phyloP scores from a whole-genome alignment of 371 early-diverging fungal species.

The Mortierella sp. region DNA sequence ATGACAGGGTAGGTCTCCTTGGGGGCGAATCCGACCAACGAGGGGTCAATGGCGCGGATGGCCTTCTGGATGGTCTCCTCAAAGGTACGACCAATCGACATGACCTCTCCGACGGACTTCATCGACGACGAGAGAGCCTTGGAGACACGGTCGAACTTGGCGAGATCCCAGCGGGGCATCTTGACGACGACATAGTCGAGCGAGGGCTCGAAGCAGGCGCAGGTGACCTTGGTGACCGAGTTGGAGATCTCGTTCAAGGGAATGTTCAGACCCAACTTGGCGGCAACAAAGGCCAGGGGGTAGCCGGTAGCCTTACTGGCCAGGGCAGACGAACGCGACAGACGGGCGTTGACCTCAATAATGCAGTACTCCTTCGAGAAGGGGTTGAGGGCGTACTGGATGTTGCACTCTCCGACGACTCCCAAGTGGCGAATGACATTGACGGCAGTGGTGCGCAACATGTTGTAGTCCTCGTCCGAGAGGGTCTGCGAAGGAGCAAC shows the following conservation, averaged over 20 bases:
- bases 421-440: conserved; percentile 95
- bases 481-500: conserved; percentile 96
- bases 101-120: conserved; percentile 98
- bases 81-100: conserved; percentile 96
- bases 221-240: conserved; percentile 91
- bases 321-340: conserved; percentile 87
- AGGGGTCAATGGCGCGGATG: conserved; percentile 80
- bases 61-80: conserved; percentile 96
- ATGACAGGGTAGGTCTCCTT: conserved; percentile 71
- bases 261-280: conserved; percentile 91
- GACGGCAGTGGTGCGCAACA: conserved; percentile 95
- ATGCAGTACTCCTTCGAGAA: conserved; percentile 89
- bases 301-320: conserved; percentile 97
- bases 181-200: conserved; percentile 95
- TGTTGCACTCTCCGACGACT: conserved; percentile 98
- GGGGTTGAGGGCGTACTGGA: conserved; percentile 96
- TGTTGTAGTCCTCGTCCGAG: conserved; percentile 93
- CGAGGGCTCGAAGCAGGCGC: conserved; percentile 96
- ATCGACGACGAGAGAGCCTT: conserved; percentile 86
- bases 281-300: conserved; percentile 95
- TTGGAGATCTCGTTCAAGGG: conserved; percentile 90
- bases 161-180: conserved; percentile 97
- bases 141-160: conserved; percentile 91
- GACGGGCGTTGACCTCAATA: conserved; percentile 97
- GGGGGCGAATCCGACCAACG: conserved; percentile 77